A percentile compares a stretch with the other conserved stretches of the same genome.
Evolutionary conservation across 176 grass and related monocot genomes (phyloP).

Genomic region (Bothriochloa decipiens): DNA sequence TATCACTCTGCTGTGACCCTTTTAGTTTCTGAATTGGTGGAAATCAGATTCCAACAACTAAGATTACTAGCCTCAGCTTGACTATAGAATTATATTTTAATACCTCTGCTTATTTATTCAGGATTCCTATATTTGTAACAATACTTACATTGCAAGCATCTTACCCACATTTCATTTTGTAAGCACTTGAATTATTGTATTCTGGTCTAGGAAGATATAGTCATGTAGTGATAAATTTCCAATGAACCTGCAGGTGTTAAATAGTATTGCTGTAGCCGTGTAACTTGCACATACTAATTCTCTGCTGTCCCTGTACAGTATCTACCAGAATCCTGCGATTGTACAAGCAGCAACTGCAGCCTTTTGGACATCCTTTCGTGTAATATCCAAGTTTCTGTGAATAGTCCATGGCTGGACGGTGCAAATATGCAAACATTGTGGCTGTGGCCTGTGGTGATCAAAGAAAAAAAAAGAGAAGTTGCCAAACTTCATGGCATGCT

Average conservation of each 20-base stretch:
- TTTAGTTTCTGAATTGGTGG: neutral
- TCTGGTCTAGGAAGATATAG: neutral
- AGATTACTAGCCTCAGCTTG: neutral
- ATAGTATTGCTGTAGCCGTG: neutral
- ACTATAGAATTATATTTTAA: neutral
- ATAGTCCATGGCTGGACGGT: neutral
- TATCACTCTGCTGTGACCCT: neutral
- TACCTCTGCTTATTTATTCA: neutral
- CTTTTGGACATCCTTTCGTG: constrained; percentile 83
- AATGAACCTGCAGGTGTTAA: neutral
- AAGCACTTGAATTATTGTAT: constrained; percentile 14
- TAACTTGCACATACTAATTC: neutral
- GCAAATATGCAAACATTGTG: constrained; percentile 17
- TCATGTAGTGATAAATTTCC: neutral
- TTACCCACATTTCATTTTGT: neutral
- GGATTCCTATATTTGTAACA: neutral
- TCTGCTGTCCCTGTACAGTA: constrained; percentile 43
- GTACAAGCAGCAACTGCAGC: constrained; percentile 70
- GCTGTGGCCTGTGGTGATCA: neutral
- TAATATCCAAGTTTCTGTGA: constrained; percentile 91
- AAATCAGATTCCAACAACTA: neutral
- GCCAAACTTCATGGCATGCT: neutral
- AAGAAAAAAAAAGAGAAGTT: neutral
- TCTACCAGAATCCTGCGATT: constrained; percentile 94
- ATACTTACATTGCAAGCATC: neutral